Conservation (phyloP, 306 rosid species). For the Senna tora region DNA sequence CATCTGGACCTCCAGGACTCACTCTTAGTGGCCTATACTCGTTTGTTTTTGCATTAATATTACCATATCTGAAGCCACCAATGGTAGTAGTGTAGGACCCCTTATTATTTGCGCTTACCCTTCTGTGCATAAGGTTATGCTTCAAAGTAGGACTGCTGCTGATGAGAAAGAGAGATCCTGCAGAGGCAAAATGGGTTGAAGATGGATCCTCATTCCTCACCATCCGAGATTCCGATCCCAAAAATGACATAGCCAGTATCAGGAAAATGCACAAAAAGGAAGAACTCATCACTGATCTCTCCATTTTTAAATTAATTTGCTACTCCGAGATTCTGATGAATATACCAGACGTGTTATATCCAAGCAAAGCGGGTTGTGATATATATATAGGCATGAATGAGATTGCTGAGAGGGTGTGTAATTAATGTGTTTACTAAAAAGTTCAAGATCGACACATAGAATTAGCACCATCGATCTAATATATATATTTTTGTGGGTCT, state of each 20-base stretch:
- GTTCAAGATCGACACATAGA: constrained; percentile 21
- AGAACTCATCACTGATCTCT: constrained; percentile 29
- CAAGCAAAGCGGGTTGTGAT: neutral
- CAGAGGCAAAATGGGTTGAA: constrained; percentile 30
- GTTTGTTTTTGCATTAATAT: constrained; percentile 30
- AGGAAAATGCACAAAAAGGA: constrained; percentile 38
- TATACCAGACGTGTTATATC: constrained; percentile 31
- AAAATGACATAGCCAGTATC: constrained; percentile 34
- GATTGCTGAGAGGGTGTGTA: too few relatives aligned
- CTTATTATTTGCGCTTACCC: constrained; percentile 23
- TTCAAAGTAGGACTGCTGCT: constrained; percentile 37
- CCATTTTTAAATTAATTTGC: constrained; percentile 31
- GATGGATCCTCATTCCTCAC: constrained; percentile 19
- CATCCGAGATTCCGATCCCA: constrained; percentile 38
- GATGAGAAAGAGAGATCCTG: constrained; percentile 23
- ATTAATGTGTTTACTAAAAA: too few relatives aligned
- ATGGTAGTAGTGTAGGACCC: constrained; percentile 33
- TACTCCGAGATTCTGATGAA: constrained; percentile 25
- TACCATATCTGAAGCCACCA: constrained; percentile 34
- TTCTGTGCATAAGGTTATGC: constrained; percentile 34
- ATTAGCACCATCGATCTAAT: neutral
- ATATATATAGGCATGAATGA: constrained; percentile 19
- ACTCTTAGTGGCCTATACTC: constrained; percentile 24
- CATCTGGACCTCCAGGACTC: constrained; percentile 60
- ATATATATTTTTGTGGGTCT: neutral